These are phyloP conservation scores for Porodaedalea pini DNA, from an alignment of 1,284 basidiomycete genomes.

Conservation along the genomic window DNA sequence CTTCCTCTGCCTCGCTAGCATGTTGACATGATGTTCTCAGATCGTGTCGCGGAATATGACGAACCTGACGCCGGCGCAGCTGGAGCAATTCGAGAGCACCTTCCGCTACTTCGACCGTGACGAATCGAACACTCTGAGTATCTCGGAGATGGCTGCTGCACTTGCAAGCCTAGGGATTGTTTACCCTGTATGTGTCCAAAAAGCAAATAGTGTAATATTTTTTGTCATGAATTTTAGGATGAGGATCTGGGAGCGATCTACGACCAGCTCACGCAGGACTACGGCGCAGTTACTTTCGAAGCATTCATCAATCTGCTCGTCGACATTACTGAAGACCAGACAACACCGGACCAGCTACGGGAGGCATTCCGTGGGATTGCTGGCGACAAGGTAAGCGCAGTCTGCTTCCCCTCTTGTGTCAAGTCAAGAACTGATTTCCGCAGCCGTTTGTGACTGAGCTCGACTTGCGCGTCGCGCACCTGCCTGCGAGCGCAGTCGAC, in stretches of 20 bases:
- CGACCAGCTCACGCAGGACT: conserved; percentile 77
- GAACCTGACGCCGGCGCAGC: conserved; percentile 90
- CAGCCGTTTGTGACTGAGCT: conserved; percentile 93
- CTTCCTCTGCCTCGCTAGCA: neutral
- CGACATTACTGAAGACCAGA: conserved; percentile 94
- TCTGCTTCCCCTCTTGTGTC: conserved; percentile 16
- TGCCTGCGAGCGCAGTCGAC: conserved; percentile 76
- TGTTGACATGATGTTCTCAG: conserved; percentile 35
- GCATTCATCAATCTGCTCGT: conserved; percentile 94
- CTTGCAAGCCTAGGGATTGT: conserved; percentile 93
- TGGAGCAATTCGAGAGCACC: conserved; percentile 96
- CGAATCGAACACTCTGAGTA: conserved; percentile 81
- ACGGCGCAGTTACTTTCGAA: conserved; percentile 89
- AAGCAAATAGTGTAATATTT: neutral
- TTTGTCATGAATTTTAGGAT: conserved; percentile 47
- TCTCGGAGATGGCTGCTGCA: conserved; percentile 88
- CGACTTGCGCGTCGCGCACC: conserved; percentile 83
- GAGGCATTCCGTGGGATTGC: conserved; percentile 94
- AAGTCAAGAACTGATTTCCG: conserved; percentile 17
- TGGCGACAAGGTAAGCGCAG: conserved; percentile 71
- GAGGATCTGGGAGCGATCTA: conserved; percentile 87
- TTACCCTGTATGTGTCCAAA: conserved; percentile 63
- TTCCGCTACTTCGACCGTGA: conserved; percentile 98
- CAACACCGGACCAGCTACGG: conserved; percentile 86
- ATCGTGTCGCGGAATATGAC: conserved; percentile 91